Evolutionary conservation across 2,329 filamentous ascomycete species (phyloP).

Genomic region (Tolypocladium tropicale): DNA sequence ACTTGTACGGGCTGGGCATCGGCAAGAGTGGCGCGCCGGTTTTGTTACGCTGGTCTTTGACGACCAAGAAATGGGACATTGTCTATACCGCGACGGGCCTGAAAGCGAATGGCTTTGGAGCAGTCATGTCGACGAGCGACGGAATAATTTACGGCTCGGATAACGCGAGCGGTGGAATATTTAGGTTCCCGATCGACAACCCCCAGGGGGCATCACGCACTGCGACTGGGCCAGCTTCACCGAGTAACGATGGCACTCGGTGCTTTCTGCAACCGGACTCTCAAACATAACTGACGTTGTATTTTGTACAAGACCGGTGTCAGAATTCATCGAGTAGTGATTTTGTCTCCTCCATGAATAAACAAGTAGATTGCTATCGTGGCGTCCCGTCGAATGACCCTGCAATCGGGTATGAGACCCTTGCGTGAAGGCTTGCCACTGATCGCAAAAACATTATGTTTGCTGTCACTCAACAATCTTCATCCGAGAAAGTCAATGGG

Average conservation of each 20-base stretch:
- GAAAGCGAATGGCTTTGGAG: background rate
- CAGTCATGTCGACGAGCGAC: background rate
- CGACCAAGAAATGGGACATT: background rate
- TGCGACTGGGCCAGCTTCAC: background rate
- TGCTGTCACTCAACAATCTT: too few relatives aligned
- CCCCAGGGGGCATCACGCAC: background rate
- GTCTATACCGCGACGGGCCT: background rate
- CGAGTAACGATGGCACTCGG: background rate
- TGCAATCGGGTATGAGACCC: too few relatives aligned
- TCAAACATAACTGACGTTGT: background rate
- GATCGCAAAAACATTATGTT: too few relatives aligned
- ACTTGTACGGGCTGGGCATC: background rate
- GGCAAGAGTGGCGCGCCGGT: background rate
- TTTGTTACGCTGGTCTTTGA: background rate
- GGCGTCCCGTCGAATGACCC: too few relatives aligned
- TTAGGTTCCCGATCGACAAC: background rate
- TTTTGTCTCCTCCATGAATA: too few relatives aligned
- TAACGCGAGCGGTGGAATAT: background rate
- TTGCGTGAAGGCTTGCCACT: too few relatives aligned
- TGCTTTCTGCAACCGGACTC: background rate
- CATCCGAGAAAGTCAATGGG: too few relatives aligned
- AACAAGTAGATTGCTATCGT: too few relatives aligned
- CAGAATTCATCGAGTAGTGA: too few relatives aligned
- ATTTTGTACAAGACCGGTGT: too few relatives aligned
- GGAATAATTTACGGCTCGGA: background rate